Base-by-base conservation (phyloP, 495 filamentous ascomycete genomes). In the Thermothielavioides terrestris region DNA sequence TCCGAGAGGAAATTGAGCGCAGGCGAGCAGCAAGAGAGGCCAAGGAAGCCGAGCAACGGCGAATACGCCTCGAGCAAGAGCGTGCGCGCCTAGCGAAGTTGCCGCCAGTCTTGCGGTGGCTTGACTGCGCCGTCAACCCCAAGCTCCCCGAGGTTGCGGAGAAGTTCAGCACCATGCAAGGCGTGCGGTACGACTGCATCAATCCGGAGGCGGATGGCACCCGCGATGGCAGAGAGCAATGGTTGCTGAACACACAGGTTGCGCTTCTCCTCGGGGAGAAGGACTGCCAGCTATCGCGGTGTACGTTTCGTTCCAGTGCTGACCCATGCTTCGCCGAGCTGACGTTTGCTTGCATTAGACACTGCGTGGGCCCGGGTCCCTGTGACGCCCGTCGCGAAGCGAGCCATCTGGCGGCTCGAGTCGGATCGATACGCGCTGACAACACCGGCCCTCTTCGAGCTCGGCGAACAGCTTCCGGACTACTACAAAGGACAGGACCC, bases 211-310 rank as follows among this genome's bases (percentile, higher is more conserved):
- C 68, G 20, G 74, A 70, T 18, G 70, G 70, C 31, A 70, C 68
- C 6, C 41, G 67, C 20, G 66, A 68, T 31, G 74, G 72, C 31
- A 65, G 73, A 35, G 85, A 89, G 55, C 76, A 79, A 62, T 90
- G 86, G 84, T 70, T 89, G 55, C 78, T 86, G 25, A 89, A 88
- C 53, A 82, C 84, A 37, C 77, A 89, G 57, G 82, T 82, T 48
- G 85, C 85, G 15, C 77, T 86, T 15, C 69, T 90, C 21, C 69
- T 90, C 25, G 86, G 84, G 26, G 83, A 86, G 42, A 86, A 86
- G 62, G 85, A 90, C 57, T 71, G 86, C 18, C 76, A 81, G 32
- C 71, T 90, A 25, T 80, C 82, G 20, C 78, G 83, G 68, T 90
- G 81, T 83, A 66, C 72, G 79, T 71, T 31, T n/a, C 38, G n/a